phyloP scores from a whole-genome alignment of 495 filamentous ascomycete genomes.

The Penicillium subrubescens region DNA sequence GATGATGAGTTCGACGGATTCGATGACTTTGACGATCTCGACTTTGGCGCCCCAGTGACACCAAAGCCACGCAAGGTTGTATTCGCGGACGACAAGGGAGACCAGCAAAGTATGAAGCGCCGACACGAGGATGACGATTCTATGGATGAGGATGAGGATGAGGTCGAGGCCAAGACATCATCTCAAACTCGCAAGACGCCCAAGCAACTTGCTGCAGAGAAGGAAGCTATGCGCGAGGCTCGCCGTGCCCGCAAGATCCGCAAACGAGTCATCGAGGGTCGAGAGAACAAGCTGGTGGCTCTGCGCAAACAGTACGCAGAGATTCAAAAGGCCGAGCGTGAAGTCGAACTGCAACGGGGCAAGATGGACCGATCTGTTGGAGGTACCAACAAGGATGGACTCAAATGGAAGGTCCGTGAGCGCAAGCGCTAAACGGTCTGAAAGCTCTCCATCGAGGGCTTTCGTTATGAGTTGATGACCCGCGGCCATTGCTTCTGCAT shows the following conservation, averaged over 20 bases:
- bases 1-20: constrained; percentile 30
- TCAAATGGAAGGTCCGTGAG: constrained; percentile 81
- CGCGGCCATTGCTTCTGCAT: constrained; percentile 18
- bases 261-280: constrained; percentile 50
- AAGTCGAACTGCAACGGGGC: constrained; percentile 75
- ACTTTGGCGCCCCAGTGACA: constrained; percentile 30
- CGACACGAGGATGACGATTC: constrained; percentile 26
- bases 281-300: constrained; percentile 58
- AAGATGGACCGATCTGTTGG: constrained; percentile 80
- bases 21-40: constrained; percentile 32
- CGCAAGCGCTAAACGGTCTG: constrained; percentile 65
- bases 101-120: constrained; percentile 47
- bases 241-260: constrained; percentile 48
- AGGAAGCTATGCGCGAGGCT: constrained; percentile 43
- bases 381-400: constrained; percentile 76
- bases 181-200: constrained; percentile 35
- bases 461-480: constrained; percentile 33
- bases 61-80: constrained; percentile 49
- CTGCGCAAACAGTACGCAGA: constrained; percentile 70
- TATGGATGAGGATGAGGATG: constrained; percentile 33
- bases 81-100: constrained; percentile 56
- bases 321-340: constrained; percentile 70
- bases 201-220: constrained; percentile 45
- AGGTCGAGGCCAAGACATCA: constrained; percentile 20
- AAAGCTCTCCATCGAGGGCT: not conserved